Evolutionary conservation across 495 filamentous ascomycete species (phyloP), one percentile per base, ranked within the genome.

Genomic region (Penicillium roqueforti): DNA sequence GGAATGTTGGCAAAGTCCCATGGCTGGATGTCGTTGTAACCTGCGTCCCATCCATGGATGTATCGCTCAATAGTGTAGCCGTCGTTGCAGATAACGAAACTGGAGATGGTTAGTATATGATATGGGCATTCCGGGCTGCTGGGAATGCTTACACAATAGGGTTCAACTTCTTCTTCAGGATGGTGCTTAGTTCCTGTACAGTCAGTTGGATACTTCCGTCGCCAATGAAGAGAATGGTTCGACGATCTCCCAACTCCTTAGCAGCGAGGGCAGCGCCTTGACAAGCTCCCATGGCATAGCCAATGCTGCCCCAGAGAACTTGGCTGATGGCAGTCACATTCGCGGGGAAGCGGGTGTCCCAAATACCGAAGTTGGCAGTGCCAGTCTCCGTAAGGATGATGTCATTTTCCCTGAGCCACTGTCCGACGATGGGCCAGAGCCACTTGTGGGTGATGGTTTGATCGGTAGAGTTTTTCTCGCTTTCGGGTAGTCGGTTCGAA

Each of bases 301-400:
- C 91, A 60, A 96, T 95, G 53, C 84, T 89, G 34, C 91, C 90
- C 89, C 90, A 95, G 9, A 96, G 80, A 1, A 92, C 86, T 67
- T 96, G 91, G 41, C 82, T 89, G 57, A 95, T 79, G 16, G 87
- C 87, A 4, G 80, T 88, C 1, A 92, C 88, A 23, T 80, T 75
- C 22, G 79, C 66, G 1, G 90, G 90, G 76, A 95, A 93, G 20
- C 83, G 83, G 28, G 88, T 91, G 50, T 95, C 89, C 82, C 86
- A 90, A 56, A 95, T 88, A 39, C 92, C 91, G 70, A 95, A 95
- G 71, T 89, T 92, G 26, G 89, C 78, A 4, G 91, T 96, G 43
- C 92, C 91, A 14, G 91, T 95, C 67, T 95, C 92, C 0, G 89
- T 92, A 41, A 95, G 82, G 37, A 96, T 76, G 46, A 95, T 81